Evolutionary conservation across 2,329 filamentous ascomycete genomes (phyloP).

Genomic region (Trichoderma endophyticum): DNA sequence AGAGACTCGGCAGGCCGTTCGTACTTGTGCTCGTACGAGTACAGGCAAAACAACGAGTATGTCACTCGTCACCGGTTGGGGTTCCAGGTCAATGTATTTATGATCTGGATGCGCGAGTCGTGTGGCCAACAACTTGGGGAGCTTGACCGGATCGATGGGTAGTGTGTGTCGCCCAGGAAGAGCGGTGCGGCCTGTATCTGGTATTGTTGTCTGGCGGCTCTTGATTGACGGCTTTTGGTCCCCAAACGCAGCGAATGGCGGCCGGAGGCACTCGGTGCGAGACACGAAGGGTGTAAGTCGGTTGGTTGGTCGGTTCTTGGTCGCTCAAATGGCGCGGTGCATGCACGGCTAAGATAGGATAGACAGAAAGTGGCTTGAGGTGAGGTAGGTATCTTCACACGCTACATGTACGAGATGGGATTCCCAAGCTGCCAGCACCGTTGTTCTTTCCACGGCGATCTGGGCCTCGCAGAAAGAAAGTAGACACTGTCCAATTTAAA

Average conservation of each 20-base stretch:
- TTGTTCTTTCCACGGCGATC: not conserved
- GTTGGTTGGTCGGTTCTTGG: constrained; percentile 18
- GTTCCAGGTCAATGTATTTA: constrained; percentile 10
- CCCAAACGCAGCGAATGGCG: constrained; percentile 17
- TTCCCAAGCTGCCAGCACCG: not conserved
- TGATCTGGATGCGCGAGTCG: constrained; percentile 6
- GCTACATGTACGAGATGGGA: not conserved
- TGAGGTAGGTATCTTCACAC: constrained; percentile 2
- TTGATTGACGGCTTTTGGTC: constrained; percentile 3
- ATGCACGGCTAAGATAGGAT: constrained; percentile 17
- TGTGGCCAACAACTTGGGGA: not conserved
- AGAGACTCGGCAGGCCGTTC: not conserved
- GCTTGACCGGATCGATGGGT: not conserved
- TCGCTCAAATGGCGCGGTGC: constrained; percentile 9
- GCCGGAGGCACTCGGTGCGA: not conserved
- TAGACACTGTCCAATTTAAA: not conserved
- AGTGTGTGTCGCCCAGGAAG: not conserved
- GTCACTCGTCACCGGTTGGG: not conserved
- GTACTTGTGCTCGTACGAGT: not conserved
- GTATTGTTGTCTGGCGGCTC: constrained; percentile 13
- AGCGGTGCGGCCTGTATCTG: constrained; percentile 5
- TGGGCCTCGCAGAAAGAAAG: not conserved
- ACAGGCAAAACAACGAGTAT: not conserved
- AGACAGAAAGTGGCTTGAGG: constrained; percentile 10
- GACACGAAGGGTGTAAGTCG: constrained; percentile 22